Base-by-base conservation (phyloP, 495 filamentous ascomycete species). In the Podospora pseudoanserina region DNA sequence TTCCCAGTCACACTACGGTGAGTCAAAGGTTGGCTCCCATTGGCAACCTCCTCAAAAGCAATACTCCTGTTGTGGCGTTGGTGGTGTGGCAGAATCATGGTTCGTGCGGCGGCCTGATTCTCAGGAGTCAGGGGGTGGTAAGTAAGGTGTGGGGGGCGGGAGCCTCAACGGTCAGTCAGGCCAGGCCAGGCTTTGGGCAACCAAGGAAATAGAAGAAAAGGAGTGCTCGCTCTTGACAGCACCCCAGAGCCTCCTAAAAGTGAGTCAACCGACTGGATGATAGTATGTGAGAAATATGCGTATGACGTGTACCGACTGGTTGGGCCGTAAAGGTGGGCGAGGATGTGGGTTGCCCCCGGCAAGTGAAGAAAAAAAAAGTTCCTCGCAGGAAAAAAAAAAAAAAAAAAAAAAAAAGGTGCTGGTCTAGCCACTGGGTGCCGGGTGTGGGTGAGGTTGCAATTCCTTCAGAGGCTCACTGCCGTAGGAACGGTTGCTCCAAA, bases 51-150 rank as follows among this genome's bases (percentile, higher is more conserved):
- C 64, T 67, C 68, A 7, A 66, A 64, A 60, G 62, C 39, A 49
- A 58, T 30, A 63, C 20, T 26, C 54, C 56, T 28, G 28, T n/a
- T 63, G 60, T 54, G 72, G 55, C 66, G 69, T 30, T 70, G 63
- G 44, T 71, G 66, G 26, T 66, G 63, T 55, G 72, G 70, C n/a
- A 77, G 71, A 60, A 72, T 32, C 74, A 75, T 76, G 6, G 61
- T 63, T 27, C 32, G 28, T 69, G 64, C 13, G 39, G 39, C 15
- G 39, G 13, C 39, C 39, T 49, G 39, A 13, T 13, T 49, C 9
- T 16, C 30, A 32, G 30, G 30, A 32, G 30, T 49, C 39, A 49
- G 39, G 39, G 39, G 39, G 39, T 13, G 23, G 23, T 23, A 23
- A 23, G 5, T 49, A 32, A 32, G 39, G 39, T 49, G 39, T 16